Evolutionary conservation across 2,329 filamentous ascomycete species (phyloP), one percentile per base, ranked within the genome.

Genomic region (Coniochaeta hoffmannii): DNA sequence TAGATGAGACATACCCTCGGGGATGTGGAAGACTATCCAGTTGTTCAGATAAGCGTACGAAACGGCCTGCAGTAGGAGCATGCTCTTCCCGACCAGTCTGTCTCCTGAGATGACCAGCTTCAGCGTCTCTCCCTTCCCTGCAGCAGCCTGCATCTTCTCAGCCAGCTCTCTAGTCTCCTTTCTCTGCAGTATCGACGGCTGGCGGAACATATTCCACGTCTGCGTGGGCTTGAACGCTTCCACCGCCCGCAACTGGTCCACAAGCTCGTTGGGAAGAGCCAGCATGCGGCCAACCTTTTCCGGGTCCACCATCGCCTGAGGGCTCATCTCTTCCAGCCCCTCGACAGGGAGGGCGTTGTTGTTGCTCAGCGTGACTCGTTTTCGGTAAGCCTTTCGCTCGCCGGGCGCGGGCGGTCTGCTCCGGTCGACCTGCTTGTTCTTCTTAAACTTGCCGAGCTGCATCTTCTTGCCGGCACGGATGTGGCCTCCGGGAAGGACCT

Each of bases 191-290:
- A 87, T 82, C 55, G 89, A 88, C 26, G 94, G 94, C 61, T 85
- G 81, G 63, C 89, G 78, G 73, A 97, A 99, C 65, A 96, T 75
- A 57, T 80, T 82, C 92, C 94, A 99, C 60, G 82, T 85, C 78
- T 97, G 94, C 24, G 85, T 89, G 22, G 85, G 78, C 80, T 96
- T 96, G 78, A 99, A 99, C 3, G 90, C 91, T 67, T 96, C 89
- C 54, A 88, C 78, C n/a, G 85, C 81, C 64, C 91, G 82, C 74
- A 99, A 76, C 69, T 87, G 83, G 73, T 96, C 91, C 53, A 97
- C 80, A 53, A 90, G 74, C 1, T 74, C 72, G 41, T 85, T 82
- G 8, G 88, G 84, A 28, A 97, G 71, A 1, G 82, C 82, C 53
- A 90, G 73, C 30, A 97, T 81, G 58, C 80, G 80, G 34, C 88